Percentiles rank a stretch among this genome's conserved stretches.
Evolutionary conservation across 2,329 filamentous ascomycete genomes (phyloP).

Genomic region (Biscogniauxia marginata): DNA sequence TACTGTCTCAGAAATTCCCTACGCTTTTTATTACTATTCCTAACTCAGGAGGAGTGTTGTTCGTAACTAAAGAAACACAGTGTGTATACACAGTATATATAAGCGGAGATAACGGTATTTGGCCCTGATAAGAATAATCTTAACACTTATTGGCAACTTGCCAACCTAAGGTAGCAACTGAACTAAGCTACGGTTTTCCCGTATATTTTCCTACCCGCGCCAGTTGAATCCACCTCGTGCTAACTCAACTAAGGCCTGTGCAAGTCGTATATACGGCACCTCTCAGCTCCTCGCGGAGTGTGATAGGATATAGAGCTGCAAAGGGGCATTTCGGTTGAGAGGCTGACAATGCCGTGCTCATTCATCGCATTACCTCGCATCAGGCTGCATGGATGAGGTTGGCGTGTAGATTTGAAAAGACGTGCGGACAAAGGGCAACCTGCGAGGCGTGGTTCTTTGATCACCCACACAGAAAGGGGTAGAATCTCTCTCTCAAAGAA

Average conservation of each 20-base stretch:
- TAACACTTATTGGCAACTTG: not conserved
- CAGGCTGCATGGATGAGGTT: not conserved
- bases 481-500: slow-evolving; percentile 1
- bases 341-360: slow-evolving; percentile 1
- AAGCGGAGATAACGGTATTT: not conserved
- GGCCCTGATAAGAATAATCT: not conserved
- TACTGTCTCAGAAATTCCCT: too few relatives aligned
- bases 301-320: not conserved
- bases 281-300: not conserved
- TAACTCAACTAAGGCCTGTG: too few relatives aligned
- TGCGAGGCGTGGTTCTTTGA: not conserved
- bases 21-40: too few relatives aligned
- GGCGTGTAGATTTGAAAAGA: not conserved
- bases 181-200: not conserved
- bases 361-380: not conserved
- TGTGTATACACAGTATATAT: not conserved
- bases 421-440: not conserved
- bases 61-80: too few relatives aligned
- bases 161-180: not conserved
- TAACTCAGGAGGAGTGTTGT: not conserved
- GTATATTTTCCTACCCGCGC: not conserved
- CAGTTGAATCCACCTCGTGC: not conserved
- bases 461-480: not conserved
- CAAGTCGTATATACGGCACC: not conserved
- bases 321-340: not conserved